Conservation (phyloP, 805 yeast species). For the Monosporozyma aquatica region DNA sequence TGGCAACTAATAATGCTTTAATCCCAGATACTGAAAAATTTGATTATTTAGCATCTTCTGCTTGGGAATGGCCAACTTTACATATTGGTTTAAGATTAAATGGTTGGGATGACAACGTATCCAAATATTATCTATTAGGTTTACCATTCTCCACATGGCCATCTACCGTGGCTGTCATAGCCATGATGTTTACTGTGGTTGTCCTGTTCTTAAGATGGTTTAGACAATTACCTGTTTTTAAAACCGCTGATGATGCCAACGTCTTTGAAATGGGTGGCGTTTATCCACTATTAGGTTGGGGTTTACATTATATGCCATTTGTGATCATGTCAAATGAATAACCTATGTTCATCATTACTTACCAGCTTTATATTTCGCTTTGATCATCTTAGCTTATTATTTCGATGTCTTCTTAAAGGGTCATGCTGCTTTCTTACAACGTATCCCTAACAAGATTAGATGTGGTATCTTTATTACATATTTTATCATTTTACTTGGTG, state of each 20-base stretch:
- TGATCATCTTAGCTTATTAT: constrained; percentile 46
- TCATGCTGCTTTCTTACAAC: constrained; percentile 2
- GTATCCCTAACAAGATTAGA: constrained; percentile 18
- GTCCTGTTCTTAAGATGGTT: constrained; percentile 49
- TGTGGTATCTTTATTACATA: constrained; percentile 35
- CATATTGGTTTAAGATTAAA: constrained; percentile 70
- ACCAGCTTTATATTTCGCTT: constrained; percentile 86
- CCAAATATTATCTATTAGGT: constrained; percentile 60
- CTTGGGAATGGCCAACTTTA: constrained; percentile 88
- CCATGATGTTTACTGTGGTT: constrained; percentile 41
- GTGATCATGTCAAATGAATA: constrained; percentile 91
- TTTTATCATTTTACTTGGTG: constrained; percentile 38
- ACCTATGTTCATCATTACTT: constrained; percentile 94
- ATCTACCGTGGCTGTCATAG: constrained; percentile 51
- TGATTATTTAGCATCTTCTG: constrained; percentile 62
- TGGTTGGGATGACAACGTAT: constrained; percentile 52
- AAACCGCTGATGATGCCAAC: constrained; percentile 35
- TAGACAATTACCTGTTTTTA: constrained; percentile 52
- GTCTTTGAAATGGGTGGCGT: constrained; percentile 60
- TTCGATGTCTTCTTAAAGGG: constrained; percentile 37
- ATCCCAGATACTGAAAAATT: constrained; percentile 69
- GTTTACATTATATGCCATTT: constrained; percentile 81
- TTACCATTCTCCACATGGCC: constrained; percentile 75
- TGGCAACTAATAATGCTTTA: constrained; percentile 84
- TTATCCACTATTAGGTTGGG: constrained; percentile 84